Conservation (phyloP, 257 asterid species). For the Solanum clarkiae region DNA sequence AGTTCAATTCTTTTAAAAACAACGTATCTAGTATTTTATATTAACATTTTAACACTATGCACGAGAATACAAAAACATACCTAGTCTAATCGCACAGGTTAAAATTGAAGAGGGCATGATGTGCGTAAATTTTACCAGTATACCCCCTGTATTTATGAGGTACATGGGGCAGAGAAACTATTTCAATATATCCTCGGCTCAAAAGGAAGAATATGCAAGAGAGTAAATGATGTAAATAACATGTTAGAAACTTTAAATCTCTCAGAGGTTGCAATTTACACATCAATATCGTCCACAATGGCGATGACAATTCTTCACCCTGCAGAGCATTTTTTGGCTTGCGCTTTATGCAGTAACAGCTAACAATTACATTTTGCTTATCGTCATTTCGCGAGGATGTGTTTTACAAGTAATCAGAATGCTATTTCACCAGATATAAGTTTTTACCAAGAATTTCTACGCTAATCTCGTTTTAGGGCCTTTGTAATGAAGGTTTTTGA, state of each 20-base stretch:
- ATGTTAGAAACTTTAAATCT: neutral
- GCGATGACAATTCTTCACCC: neutral
- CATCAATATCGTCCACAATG: neutral
- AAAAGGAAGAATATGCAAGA: neutral
- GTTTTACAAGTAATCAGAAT: neutral
- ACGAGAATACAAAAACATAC: neutral
- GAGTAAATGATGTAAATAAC: neutral
- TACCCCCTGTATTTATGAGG: too few species aligned
- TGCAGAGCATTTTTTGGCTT: neutral
- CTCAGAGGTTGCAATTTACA: neutral
- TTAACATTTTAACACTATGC: neutral
- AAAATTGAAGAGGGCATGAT: too few species aligned
- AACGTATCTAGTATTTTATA: neutral
- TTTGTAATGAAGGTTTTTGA: conserved; percentile 59
- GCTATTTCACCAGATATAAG: neutral
- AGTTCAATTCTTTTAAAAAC: neutral
- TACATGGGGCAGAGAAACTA: neutral
- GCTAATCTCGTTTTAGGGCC: conserved; percentile 76
- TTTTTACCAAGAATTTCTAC: neutral
- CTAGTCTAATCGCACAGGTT: accelerated
- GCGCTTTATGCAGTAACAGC: neutral
- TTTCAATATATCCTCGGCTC: accelerated
- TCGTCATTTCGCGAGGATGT: neutral
- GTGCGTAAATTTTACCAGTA: neutral
- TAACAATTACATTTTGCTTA: neutral